These are phyloP conservation scores for Cryphonectria carpinicola DNA, from an alignment of 2,329 filamentous ascomycete genomes.

Conservation along the genomic window DNA sequence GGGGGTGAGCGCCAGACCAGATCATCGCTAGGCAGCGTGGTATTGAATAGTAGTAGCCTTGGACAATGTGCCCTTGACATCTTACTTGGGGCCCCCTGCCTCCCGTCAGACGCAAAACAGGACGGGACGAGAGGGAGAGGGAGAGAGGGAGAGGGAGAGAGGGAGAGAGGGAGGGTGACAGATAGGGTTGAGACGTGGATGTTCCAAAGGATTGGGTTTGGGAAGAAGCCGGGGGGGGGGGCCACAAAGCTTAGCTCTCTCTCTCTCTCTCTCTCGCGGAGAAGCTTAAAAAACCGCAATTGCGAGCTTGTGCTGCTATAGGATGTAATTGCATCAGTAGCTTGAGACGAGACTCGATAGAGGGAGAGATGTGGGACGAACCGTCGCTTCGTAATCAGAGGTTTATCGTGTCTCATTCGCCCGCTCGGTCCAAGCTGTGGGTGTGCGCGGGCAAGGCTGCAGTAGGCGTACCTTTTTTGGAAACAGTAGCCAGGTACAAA, in stretches of 20 bases:
- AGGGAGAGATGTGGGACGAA: neutral
- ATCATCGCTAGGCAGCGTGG: neutral
- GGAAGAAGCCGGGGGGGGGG: neutral
- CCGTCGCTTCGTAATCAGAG: neutral
- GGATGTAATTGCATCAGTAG: too few relatives aligned
- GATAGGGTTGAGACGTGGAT: neutral
- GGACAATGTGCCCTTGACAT: neutral
- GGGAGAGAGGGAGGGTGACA: neutral
- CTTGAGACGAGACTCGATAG: neutral
- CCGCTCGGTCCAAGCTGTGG: neutral
- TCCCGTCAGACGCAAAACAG: neutral
- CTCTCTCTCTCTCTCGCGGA: neutral
- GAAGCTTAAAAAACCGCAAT: neutral
- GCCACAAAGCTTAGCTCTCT: neutral
- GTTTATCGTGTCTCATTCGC: neutral
- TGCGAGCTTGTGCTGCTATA: neutral
- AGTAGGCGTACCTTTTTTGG: neutral
- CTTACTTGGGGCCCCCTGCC: neutral
- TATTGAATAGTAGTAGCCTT: neutral
- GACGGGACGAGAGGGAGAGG: neutral
- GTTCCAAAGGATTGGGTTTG: neutral
- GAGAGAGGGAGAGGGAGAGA: neutral
- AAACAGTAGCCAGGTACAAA: neutral
- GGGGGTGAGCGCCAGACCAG: neutral
- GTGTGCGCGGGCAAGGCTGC: neutral